A percentile compares a stretch with the other conserved stretches of the same genome.
Evolutionary conservation across 139 green algal genomes (phyloP).

Genomic region (Nannochloris sp.): DNA sequence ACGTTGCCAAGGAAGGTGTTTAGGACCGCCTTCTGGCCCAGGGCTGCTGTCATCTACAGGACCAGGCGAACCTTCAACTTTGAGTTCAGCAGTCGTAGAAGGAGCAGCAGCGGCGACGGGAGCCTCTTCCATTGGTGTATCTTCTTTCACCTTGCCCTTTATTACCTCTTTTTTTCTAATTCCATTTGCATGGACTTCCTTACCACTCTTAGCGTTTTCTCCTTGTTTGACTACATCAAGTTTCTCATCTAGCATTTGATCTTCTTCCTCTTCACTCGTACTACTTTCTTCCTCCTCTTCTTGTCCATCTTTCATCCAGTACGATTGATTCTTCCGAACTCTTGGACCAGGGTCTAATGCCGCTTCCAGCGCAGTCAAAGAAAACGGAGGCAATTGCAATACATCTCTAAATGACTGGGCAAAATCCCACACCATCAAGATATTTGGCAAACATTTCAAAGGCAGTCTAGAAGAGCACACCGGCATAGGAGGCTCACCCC

Average conservation of each 20-base stretch:
- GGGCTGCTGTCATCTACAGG: neutral
- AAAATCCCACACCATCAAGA: conserved; percentile 67
- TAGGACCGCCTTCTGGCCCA: neutral
- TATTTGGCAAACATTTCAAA: conserved; percentile 35
- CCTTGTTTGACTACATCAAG: neutral
- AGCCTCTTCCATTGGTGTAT: neutral
- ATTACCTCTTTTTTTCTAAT: neutral
- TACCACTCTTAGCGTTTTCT: neutral
- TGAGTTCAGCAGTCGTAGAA: neutral
- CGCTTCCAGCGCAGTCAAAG: conserved; percentile 59
- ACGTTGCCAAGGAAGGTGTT: neutral
- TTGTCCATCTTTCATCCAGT: neutral
- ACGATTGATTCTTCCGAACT: neutral
- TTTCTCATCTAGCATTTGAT: neutral
- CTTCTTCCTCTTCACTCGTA: neutral
- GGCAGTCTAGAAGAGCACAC: conserved; percentile 35
- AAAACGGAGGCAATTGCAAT: conserved; percentile 59
- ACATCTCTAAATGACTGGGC: conserved; percentile 47
- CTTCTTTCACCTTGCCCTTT: neutral
- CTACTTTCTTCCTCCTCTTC: neutral
- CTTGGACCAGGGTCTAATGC: conserved; percentile 52
- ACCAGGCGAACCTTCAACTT: neutral
- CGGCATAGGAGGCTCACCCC: conserved; percentile 45
- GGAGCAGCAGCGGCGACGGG: neutral
- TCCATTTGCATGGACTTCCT: neutral